Conservation (phyloP, 75 land plant genomes). For the Selaginella tamariscina region DNA sequence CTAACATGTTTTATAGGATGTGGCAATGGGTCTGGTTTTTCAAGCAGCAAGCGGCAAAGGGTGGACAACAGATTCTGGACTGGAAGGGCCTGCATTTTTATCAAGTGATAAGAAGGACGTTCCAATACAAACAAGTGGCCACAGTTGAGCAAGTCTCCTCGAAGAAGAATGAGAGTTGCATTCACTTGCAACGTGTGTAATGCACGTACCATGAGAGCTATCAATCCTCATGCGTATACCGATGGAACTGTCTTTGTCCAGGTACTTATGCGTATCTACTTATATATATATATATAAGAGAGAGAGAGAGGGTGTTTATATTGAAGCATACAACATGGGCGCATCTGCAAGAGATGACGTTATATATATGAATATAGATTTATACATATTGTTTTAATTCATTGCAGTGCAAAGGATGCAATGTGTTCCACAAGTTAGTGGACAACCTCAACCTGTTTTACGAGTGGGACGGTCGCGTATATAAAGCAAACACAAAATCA, state of each 20-base stretch:
- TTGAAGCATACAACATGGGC: no score
- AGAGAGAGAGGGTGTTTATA: no score
- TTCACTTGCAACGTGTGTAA: slow-evolving; percentile 93
- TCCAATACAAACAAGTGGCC: slow-evolving; percentile 51
- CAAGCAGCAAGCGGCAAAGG: slow-evolving; percentile 71
- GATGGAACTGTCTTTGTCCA: slow-evolving; percentile 98
- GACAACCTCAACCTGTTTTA: slow-evolving; percentile 89
- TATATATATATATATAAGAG: no score
- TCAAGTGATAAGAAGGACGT: slow-evolving; percentile 20
- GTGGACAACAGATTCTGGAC: slow-evolving; percentile 92
- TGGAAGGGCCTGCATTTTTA: slow-evolving; percentile 72
- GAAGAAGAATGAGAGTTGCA: slow-evolving; percentile 84
- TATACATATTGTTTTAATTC: neutral
- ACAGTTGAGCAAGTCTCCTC: slow-evolving; percentile 76
- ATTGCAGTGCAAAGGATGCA: slow-evolving; percentile 81
- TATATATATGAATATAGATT: neutral
- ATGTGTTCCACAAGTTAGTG: slow-evolving; percentile 81
- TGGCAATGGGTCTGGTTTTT: slow-evolving; percentile 84
- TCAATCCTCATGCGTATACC: slow-evolving; percentile 96
- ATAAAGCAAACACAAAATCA: neutral
- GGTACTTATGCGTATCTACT: slow-evolving; percentile 27
- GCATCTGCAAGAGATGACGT: neutral
- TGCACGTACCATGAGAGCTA: slow-evolving; percentile 84
- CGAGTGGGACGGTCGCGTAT: slow-evolving; percentile 71
- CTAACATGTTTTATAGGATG: slow-evolving; percentile 59